Percentiles rank a stretch among this genome's conserved stretches.
Evolutionary conservation across 1,284 basidiomycete genomes (phyloP).

Genomic region (Puccinia coronata): DNA sequence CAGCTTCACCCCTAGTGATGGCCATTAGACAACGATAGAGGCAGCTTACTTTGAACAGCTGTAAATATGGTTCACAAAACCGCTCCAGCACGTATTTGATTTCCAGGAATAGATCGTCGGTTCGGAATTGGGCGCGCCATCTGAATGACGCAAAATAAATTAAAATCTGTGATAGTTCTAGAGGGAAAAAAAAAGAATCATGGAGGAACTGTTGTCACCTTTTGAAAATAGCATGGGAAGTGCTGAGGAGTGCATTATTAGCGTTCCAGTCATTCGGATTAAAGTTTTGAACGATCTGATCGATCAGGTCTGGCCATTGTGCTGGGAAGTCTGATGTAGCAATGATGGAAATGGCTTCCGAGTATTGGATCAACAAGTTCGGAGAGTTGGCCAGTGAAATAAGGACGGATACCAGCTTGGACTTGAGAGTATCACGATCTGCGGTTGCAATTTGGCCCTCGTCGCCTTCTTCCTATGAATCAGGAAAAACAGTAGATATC

Average conservation of each 20-base stretch:
- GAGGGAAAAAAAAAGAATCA: background rate
- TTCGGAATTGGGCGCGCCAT: conserved; percentile 88
- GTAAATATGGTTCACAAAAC: conserved; percentile 81
- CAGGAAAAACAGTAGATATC: background rate
- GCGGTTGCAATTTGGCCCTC: conserved; percentile 19
- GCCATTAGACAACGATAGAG: background rate
- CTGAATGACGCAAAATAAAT: background rate
- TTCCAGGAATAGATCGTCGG: conserved; percentile 80
- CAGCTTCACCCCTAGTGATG: background rate
- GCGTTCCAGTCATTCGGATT: conserved; percentile 76
- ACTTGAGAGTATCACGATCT: conserved; percentile 71
- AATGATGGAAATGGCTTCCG: conserved; percentile 61
- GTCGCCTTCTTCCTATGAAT: conserved; percentile 41
- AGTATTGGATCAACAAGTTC: conserved; percentile 40
- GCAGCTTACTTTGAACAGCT: conserved; percentile 68
- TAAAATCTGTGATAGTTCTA: background rate
- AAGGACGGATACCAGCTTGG: conserved; percentile 77
- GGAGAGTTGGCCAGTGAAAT: conserved; percentile 69
- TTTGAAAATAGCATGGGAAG: conserved; percentile 92
- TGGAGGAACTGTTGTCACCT: conserved; percentile 58
- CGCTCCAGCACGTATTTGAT: conserved; percentile 88
- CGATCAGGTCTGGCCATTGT: conserved; percentile 65
- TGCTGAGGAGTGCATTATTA: conserved; percentile 86
- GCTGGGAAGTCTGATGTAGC: conserved; percentile 83
- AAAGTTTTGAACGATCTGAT: conserved; percentile 82